Evolutionary conservation across 208 protist genomes (phyloP), one percentile per base, ranked within the genome.

Genomic region (Crithidia brevicula): DNA sequence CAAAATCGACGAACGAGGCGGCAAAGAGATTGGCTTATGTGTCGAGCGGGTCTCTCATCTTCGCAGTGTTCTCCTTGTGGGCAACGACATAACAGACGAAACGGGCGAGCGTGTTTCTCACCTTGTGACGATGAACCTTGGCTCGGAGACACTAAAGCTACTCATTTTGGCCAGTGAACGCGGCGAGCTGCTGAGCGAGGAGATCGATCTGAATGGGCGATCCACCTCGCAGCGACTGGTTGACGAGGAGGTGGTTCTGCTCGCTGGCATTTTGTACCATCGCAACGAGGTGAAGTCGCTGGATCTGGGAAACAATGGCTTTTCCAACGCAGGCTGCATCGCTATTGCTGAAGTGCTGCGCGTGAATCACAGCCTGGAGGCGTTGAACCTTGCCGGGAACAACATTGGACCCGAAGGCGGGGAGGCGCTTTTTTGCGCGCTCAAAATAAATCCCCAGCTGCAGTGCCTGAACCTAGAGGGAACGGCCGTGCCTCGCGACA

Each of bases 341-440:
- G 81, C 84, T 28, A 57, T 97, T 42, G 89, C 86, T n/a, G 82
- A 83, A 52, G 84, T 93, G 45, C 82, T 97, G n/a, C 83, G 84
- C 5, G 59, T 74, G 20, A 94, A 93, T 67, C 79, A 92, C 58
- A 82, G 52, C 6, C 72, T 97, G 42, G 77, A 92, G 68, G 79
- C 77, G 4, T 66, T 97, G 38, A 84, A 92, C 58, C 80, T 97
- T 16, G 81, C 81, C 33, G 75, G 86, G 36, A 97, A 97, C 65
- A 22, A 40, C 23, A 90, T 97, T 53, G 77, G 79, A n/a, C 63
- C 72, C 16, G 61, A 82, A 51, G 84, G 86, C 28, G 92, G 88
- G 16, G 85, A 89, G 33, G 86, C 86, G 13, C 65, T 97, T 25
- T 91, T 82, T 63, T 86, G 82, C 43, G 79, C 87, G 1, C 81